A percentile compares a stretch with the other conserved stretches of the same genome.
Evolutionary conservation across 192 early-diverging fungal species (phyloP).

Genomic region (Entomortierella lignicola): DNA sequence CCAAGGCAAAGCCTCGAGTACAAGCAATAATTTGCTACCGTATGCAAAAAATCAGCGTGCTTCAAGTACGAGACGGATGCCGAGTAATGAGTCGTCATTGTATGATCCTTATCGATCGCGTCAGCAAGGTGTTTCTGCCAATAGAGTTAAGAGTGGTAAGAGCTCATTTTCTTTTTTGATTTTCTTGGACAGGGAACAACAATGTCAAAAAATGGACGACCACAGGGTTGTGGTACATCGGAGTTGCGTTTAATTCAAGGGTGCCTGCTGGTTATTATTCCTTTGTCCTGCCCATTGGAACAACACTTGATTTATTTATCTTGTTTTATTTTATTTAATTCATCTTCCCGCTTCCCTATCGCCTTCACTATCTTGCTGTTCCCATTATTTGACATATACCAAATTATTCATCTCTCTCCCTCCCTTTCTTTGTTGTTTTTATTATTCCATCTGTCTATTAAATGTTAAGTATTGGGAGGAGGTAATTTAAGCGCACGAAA

Average conservation of each 20-base stretch:
- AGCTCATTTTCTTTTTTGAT: too few relatives aligned
- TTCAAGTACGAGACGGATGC: conserved; percentile 26
- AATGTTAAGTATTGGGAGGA: too few relatives aligned
- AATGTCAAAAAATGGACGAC: too few relatives aligned
- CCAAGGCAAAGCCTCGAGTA: conserved; percentile 5
- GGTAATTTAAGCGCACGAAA: too few relatives aligned
- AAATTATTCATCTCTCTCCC: too few relatives aligned
- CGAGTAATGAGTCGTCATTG: conserved; percentile 34
- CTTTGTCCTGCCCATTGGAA: too few relatives aligned
- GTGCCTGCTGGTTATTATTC: background rate
- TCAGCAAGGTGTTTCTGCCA: conserved; percentile 38
- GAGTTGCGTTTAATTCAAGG: conserved; percentile 11
- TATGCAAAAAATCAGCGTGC: conserved; percentile 15
- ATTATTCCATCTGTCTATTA: too few relatives aligned
- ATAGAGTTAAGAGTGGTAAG: conserved; percentile 50
- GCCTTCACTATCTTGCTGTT: too few relatives aligned
- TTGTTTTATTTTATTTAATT: background rate
- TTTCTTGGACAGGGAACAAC: background rate
- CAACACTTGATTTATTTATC: background rate
- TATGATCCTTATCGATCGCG: conserved; percentile 50
- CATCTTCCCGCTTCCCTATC: too few relatives aligned
- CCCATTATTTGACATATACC: too few relatives aligned
- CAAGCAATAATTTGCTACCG: conserved; percentile 10
- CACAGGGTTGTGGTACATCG: too few relatives aligned
- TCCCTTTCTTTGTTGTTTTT: too few relatives aligned